Base-by-base conservation (phyloP, 495 filamentous ascomycete genomes). In the Glonium stellatum region DNA sequence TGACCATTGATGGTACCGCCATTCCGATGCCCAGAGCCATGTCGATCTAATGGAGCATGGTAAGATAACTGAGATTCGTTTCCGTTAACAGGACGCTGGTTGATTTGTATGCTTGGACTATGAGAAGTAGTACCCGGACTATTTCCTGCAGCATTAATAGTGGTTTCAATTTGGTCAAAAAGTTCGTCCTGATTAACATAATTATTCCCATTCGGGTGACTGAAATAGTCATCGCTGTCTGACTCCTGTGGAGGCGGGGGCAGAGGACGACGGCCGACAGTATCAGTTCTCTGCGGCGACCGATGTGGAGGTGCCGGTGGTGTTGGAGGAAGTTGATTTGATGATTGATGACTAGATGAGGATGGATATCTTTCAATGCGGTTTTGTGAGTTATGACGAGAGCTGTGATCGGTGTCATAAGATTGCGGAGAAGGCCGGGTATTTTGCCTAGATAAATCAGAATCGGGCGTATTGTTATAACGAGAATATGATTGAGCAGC, bases 261-360 rank as follows among this genome's bases (percentile, higher is more conserved):
- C 21, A 89, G 71, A 21, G 86, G 85, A 25, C 82, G 76, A 18
- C 82, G 76, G 13, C 74, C 79, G 36, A 79, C 61, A 5, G 82
- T 83, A 57, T 81, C 78, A 0, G 75, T 77, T 53, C 83, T 74
- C 59, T 74, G 77, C 46, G 54, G 54, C 47, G 65, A 55, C 55
- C 59, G 41, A 41, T 61, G 61, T 1, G 58, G 57, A 12, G 44
- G 76, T 46, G 73, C 74, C 23, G 74, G 71, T 49, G 78, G 77
- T 5, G 74, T 72, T 18, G 77, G 72, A 27, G 75, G 76, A 10
- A 76, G 75, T 15, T 68, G 58, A 39, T 68, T 64, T 19, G 34
- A 19, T 22, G 70, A 68, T 22, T 60, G 58, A 54, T 66, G 66
- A 44, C 59, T 67, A 19, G 66, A 70, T 13, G 65, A 67, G 21